These are phyloP conservation scores for Aeschynomene evenia DNA, from an alignment of 306 rosid species.

Conservation along the genomic window DNA sequence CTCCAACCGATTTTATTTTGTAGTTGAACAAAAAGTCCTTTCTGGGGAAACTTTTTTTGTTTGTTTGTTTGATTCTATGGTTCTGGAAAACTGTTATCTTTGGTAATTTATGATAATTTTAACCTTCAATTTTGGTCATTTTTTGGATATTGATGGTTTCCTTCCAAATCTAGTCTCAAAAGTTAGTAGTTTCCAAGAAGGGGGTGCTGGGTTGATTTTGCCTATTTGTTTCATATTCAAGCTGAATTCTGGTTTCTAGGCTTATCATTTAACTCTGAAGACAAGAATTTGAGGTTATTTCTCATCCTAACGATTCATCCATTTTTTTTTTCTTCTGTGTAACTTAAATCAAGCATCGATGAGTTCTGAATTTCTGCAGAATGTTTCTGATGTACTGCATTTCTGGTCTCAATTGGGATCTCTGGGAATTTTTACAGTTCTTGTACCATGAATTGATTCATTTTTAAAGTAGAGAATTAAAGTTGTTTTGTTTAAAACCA, in stretches of 20 bases:
- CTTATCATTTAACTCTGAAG: slow-evolving; percentile 30
- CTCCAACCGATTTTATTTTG: not conserved
- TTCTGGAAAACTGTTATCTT: slow-evolving; percentile 22
- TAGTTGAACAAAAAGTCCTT: not conserved
- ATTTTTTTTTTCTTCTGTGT: slow-evolving; percentile 21
- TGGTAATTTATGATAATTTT: slow-evolving; percentile 15
- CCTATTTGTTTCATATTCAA: slow-evolving; percentile 27
- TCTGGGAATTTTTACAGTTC: slow-evolving; percentile 13
- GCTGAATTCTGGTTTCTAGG: slow-evolving; percentile 34
- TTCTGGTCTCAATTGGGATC: slow-evolving; percentile 14
- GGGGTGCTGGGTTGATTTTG: slow-evolving; percentile 22
- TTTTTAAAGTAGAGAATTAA: slow-evolving; percentile 5
- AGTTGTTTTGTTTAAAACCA: not conserved
- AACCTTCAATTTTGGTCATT: not conserved
- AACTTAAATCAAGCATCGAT: slow-evolving; percentile 28
- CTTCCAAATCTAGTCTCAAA: slow-evolving; percentile 18
- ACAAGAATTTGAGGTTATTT: slow-evolving; percentile 34
- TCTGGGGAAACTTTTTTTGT: not conserved
- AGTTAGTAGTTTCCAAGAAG: slow-evolving; percentile 16
- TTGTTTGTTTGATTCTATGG: not conserved
- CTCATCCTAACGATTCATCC: slow-evolving; percentile 13
- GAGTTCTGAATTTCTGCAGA: not conserved
- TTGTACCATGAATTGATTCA: slow-evolving; percentile 2
- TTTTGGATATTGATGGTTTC: slow-evolving; percentile 13
- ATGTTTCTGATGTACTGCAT: slow-evolving; percentile 22